Evolutionary conservation across 345 rosid species (phyloP).

Genomic region (Eucalyptus fibrosa): DNA sequence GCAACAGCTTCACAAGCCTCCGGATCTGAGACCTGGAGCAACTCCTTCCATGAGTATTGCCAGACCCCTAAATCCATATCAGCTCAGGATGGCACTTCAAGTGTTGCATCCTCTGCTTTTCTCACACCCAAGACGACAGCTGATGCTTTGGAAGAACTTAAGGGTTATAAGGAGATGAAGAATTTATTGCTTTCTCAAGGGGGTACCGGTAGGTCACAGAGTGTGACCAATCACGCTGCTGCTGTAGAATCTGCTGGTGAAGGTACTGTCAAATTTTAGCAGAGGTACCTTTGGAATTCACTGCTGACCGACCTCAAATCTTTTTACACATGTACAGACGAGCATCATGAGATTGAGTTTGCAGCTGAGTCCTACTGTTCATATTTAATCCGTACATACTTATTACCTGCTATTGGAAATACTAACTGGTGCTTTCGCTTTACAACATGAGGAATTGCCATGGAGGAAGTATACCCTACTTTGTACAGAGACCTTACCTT

Average conservation of each 20-base stretch:
- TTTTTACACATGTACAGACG: not conserved
- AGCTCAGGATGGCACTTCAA: conserved; percentile 19
- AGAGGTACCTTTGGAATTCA: not conserved
- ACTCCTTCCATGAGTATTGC: conserved; percentile 3
- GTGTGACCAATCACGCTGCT: not conserved
- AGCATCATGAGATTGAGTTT: not conserved
- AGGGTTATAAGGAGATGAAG: conserved; percentile 53
- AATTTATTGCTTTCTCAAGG: conserved; percentile 45
- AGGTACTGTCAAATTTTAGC: not conserved
- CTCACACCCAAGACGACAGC: conserved; percentile 55
- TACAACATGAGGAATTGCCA: not conserved
- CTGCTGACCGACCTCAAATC: not conserved
- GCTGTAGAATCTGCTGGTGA: not conserved
- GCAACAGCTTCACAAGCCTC: conserved; percentile 13
- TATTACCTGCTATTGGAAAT: not conserved
- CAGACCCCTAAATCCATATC: not conserved
- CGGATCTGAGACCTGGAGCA: conserved; percentile 12
- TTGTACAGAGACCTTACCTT: not conserved
- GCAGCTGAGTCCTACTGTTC: not conserved
- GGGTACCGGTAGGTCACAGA: not conserved
- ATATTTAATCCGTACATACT: not conserved
- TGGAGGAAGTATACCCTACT: not conserved
- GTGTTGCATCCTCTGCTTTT: conserved; percentile 34
- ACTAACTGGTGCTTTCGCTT: not conserved
- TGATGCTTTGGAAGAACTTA: conserved; percentile 85